Evolutionary conservation across 2,329 filamentous ascomycete genomes (phyloP), one percentile per base, ranked within the genome.

Genomic region (Cladosporium sp.): DNA sequence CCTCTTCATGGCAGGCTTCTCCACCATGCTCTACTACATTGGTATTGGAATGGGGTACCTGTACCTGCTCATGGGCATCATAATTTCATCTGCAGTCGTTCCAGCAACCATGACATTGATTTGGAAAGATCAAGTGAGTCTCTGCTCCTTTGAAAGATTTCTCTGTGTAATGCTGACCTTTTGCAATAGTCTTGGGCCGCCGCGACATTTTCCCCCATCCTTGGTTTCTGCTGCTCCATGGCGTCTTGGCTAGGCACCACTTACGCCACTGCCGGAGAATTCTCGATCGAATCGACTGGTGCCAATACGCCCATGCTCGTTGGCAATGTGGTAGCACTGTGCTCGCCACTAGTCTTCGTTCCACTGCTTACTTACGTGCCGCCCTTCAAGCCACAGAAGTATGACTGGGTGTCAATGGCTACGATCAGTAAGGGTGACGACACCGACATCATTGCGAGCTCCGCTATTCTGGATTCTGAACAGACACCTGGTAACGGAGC

Each of bases 1-100:
- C 0, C 64, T 91, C 19, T 80, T 89, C 65, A 93, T 96, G 77
- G 89, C 90, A 66, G 65, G 28, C 68, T 61, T 65, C 48, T 58
- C 53, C 10, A 61, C 57, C 8, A 58, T 58, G 39, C 53, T 61
- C 1, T 55, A 76, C 62, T 78, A 78, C 62, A 75, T 75, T 28
- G 75, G 72, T 17, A 88, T 96, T 60, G 87, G 84, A 9, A 94
- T 96, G 89, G 91, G 91, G 8, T 95, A 92, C 66, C 79, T 95
- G 3, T 95, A 95, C 68, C 78, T 96, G 4, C 83, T 94, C 68
- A 96, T 96, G 91, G 92, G 91, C 8, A 89, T 91, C 52, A 90
- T 96, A 67, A 94, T 96, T 68, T 91, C 87, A 0, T 84, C 89
- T 0, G 91, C 90, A 3, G 68, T 71, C 3, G 80, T 96, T 13